Percentiles rank a stretch among this genome's conserved stretches.
Conservation (phyloP, 2,329 filamentous ascomycete genomes). For the Penicillium paneum region DNA sequence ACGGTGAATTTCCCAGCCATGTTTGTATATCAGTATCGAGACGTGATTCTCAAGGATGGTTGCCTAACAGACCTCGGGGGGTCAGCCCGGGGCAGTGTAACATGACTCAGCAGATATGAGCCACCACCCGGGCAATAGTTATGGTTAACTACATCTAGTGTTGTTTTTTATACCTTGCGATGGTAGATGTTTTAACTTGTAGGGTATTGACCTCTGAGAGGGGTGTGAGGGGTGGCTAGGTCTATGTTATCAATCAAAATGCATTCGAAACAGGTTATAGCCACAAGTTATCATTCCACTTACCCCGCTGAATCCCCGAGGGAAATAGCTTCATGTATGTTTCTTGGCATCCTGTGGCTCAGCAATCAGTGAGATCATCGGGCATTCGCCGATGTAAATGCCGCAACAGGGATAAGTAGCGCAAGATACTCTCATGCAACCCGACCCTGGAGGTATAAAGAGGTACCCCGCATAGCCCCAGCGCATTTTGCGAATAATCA, state of each 20-base stretch:
- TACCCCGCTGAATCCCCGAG: background rate
- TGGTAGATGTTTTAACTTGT: background rate
- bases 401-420: slow-evolving; percentile 1
- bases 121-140: background rate
- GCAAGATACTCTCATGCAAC: background rate
- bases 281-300: background rate
- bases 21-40: background rate
- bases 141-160: background rate
- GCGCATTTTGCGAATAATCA: background rate
- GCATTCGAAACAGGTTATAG: background rate
- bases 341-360: slow-evolving; percentile 8
- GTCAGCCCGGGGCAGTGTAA: background rate
- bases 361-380: background rate
- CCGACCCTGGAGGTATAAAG: background rate
- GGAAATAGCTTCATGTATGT: background rate
- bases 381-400: slow-evolving; percentile 3
- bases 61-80: background rate
- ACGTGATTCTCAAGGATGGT: background rate
- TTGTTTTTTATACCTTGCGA: background rate
- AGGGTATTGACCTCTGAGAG: background rate
- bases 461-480: background rate
- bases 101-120: background rate
- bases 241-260: background rate
- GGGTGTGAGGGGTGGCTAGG: background rate
- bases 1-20: slow-evolving; percentile 28